phyloP scores from a whole-genome alignment of 352 stramenopile genomes.

The Globisporangium cederbergense region DNA sequence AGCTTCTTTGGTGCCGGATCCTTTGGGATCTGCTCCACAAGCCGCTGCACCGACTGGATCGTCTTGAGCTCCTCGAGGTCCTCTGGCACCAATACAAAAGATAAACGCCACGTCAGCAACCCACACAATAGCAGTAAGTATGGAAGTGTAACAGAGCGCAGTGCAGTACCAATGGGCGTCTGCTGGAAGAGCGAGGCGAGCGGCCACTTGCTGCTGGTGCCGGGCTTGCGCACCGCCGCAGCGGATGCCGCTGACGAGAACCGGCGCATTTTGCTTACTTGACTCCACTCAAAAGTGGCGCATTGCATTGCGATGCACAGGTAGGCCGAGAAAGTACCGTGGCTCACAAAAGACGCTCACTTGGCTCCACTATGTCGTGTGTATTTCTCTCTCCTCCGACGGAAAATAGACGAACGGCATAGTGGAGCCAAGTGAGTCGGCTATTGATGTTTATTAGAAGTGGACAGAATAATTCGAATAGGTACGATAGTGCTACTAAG shows the following conservation, averaged over 20 bases:
- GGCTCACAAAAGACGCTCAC: no score
- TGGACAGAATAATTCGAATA: background rate
- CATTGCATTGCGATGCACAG: background rate
- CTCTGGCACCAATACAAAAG: constrained; percentile 18
- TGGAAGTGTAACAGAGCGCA: background rate
- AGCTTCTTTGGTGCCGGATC: background rate
- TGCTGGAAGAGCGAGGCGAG: constrained; percentile 33
- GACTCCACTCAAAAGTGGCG: constrained; percentile 11
- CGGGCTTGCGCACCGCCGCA: constrained; percentile 14
- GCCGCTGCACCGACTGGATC: constrained; percentile 45
- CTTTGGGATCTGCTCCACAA: constrained; percentile 39
- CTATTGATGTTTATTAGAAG: no score
- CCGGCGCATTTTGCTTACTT: constrained; percentile 24
- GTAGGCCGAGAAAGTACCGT: no score
- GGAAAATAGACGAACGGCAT: no score
- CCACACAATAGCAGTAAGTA: background rate
- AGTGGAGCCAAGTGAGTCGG: no score
- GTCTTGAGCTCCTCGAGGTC: constrained; percentile 57
- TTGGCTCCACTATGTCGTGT: no score
- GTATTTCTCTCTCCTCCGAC: no score
- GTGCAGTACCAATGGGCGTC: constrained; percentile 26
- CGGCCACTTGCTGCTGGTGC: constrained; percentile 16
- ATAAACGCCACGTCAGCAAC: background rate
- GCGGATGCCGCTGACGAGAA: constrained; percentile 23
- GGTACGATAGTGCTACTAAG: constrained; percentile 1